Evolutionary conservation across 2,329 filamentous ascomycete genomes (phyloP).

Genomic region (Botrytis galanthina): DNA sequence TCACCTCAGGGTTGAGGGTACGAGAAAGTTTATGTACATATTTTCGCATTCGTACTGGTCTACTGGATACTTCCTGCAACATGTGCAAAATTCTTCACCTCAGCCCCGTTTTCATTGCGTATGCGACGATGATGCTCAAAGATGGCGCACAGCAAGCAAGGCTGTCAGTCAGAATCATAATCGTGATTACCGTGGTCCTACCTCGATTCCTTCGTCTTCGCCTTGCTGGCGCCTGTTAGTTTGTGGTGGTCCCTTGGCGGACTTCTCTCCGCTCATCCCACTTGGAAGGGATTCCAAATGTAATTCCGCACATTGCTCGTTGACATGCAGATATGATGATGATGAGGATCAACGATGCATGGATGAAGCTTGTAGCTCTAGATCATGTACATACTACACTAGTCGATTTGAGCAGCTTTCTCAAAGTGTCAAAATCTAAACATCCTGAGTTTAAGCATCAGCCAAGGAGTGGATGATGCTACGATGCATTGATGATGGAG

Average conservation of each 20-base stretch:
- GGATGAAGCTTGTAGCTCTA: conserved; percentile 16
- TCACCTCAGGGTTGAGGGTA: conserved; percentile 16
- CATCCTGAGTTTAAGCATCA: conserved; percentile 17
- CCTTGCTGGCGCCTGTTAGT: conserved; percentile 12
- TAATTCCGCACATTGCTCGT: conserved; percentile 19
- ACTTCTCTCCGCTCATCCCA: conserved; percentile 14
- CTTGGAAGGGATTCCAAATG: conserved; percentile 2
- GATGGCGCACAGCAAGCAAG: conserved; percentile 8
- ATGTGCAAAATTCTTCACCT: conserved; percentile 14
- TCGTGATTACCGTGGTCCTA: background rate
- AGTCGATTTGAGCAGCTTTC: conserved; percentile 11
- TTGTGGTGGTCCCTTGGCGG: background rate
- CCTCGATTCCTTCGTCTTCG: background rate
- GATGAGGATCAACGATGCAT: conserved; percentile 20
- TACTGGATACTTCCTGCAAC: conserved; percentile 13
- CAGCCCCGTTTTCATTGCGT: conserved; percentile 18
- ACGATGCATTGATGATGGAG: conserved; percentile 17
- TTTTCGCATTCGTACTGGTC: conserved; percentile 8
- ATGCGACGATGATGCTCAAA: conserved; percentile 3
- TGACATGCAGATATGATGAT: conserved; percentile 20
- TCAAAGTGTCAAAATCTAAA: conserved; percentile 16
- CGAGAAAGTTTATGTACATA: conserved; percentile 8
- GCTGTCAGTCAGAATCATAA: background rate
- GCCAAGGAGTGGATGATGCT: conserved; percentile 20
- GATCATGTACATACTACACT: background rate